Base-by-base conservation (phyloP, 2,329 filamentous ascomycete species). In the Chrysosporium queenslandicum region DNA sequence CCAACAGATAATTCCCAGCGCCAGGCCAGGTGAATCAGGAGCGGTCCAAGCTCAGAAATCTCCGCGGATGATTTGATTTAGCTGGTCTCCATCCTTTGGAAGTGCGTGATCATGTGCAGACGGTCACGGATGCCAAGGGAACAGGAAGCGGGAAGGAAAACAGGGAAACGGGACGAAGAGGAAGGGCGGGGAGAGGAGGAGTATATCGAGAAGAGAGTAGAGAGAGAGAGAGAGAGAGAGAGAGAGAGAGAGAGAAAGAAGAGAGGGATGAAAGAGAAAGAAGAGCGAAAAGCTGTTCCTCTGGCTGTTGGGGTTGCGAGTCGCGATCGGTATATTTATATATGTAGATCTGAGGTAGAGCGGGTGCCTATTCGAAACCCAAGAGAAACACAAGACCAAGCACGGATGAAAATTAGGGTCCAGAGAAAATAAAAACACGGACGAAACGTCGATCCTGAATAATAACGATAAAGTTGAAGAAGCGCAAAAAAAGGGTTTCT, bases 401-500 rank as follows among this genome's bases (percentile, higher is more conserved):
- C 4, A 29, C 39, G 20, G 18, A 40, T 27, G 32, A 27, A 41
- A n/a, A 50, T 29, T 29, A 29, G 27, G 27, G 27, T 4, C 27
- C 27, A 5, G 27, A 14, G 7, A 32, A 29, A 23, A 29, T 29
- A 20, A 32, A 25, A 18, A 21, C 12, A 32, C 8, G 2, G 27
- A 29, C 30, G 49, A 45, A 51, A 51, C 49, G 40, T 27, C 49
- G 49, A 51, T 51, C 49, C 49, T 51, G 40, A 51, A 40, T 40
- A 29, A 40, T 41, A 41, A 20, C 3, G 2, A 21, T 2, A 3
- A 30, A 34, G 16, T 14, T n/a, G 25, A 20, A 30, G n/a, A 14
- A 23, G 23, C n/a, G n/a, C n/a, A n/a, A n/a, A n/a, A 14, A n/a
- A 25, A 23, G 12, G 32, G n/a, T n/a, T n/a, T 6, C 32, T 29